These are phyloP conservation scores for Alternaria ethzedia DNA, from an alignment of 2,329 filamentous ascomycete genomes.

Conservation along the genomic window DNA sequence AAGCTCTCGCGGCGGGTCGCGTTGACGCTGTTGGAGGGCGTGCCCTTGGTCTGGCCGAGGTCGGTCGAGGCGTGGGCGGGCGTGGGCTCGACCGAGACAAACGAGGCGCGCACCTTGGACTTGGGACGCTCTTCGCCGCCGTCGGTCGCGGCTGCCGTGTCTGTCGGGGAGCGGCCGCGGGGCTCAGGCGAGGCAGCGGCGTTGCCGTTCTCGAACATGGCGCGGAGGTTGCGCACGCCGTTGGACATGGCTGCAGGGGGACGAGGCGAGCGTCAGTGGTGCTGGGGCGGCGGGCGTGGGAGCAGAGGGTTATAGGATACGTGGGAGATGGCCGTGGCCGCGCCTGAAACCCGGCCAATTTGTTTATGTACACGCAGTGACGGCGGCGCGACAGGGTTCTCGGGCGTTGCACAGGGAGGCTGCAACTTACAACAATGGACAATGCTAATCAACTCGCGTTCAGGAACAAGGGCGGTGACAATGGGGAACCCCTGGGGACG, in stretches of 20 bases:
- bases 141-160: constrained; percentile 35
- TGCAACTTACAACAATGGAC: constrained; percentile 31
- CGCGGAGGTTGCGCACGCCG: constrained; percentile 57
- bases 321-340: constrained; percentile 35
- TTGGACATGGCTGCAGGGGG: constrained; percentile 55
- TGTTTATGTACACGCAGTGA: constrained; percentile 32
- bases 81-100: constrained; percentile 53
- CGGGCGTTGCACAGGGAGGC: constrained; percentile 8
- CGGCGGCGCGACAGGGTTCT: constrained; percentile 24
- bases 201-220: constrained; percentile 55
- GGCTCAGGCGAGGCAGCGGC: constrained; percentile 48
- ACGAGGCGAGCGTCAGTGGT: constrained; percentile 34
- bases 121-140: constrained; percentile 43
- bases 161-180: constrained; percentile 54
- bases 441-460: constrained; percentile 1
- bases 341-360: constrained; percentile 30
- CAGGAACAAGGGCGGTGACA: constrained; percentile 1
- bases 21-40: constrained; percentile 37
- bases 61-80: constrained; percentile 36
- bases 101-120: constrained; percentile 56
- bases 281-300: constrained; percentile 16
- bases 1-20: constrained; percentile 52
- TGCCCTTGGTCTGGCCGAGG: constrained; percentile 33
- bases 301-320: constrained; percentile 18
- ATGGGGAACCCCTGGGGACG: constrained; percentile 17